Evolutionary conservation across 176 grass and related monocot species (phyloP).

Genomic region (Hsuehochloa calcarea): DNA sequence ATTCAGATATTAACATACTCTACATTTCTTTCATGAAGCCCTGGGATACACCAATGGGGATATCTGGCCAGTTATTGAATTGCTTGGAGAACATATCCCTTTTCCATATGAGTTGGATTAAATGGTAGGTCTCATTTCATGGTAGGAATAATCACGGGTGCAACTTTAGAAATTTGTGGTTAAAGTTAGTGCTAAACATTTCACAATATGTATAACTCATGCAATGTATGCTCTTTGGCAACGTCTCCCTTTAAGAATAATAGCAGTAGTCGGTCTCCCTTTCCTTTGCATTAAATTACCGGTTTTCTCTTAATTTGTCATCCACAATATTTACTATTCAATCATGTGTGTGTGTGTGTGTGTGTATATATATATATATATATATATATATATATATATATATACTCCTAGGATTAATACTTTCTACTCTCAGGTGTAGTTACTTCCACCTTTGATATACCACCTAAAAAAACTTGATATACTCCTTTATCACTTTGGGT

Average conservation of each 20-base stretch:
- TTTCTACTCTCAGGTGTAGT: no score
- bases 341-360: no score
- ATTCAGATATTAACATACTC: neutral
- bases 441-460: no score
- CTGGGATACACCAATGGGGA: neutral
- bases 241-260: neutral
- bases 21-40: neutral
- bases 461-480: no score
- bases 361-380: no score
- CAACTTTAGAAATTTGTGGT: neutral
- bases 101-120: neutral
- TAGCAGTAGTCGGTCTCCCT: neutral
- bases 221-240: neutral
- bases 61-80: constrained; percentile 5
- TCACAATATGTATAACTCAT: neutral
- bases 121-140: constrained; percentile 5
- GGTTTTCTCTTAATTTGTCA: neutral
- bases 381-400: no score
- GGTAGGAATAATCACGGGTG: neutral
- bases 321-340: neutral
- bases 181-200: neutral
- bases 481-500: no score
- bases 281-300: neutral
- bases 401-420: no score
- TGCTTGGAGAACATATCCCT: neutral